These are phyloP conservation scores for Ministeria vibrans DNA, from an alignment of 78 protist genomes.

Conservation along the genomic window DNA sequence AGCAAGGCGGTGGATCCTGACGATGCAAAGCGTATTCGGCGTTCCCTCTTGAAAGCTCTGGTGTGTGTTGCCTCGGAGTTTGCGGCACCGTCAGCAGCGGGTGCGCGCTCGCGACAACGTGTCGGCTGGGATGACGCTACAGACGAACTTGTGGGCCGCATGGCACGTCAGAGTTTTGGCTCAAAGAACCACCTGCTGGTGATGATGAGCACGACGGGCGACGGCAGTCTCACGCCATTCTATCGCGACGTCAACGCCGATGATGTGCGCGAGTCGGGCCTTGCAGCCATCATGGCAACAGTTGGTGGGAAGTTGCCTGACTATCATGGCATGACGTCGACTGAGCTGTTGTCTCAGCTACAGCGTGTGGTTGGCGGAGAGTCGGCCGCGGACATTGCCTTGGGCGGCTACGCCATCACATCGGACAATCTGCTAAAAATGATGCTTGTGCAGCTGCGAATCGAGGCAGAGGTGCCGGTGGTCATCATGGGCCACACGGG, in stretches of 20 bases:
- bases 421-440: background rate
- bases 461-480: background rate
- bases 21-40: too few species aligned
- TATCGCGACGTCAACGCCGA: background rate
- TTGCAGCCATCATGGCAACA: too few species aligned
- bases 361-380: background rate
- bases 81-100: background rate
- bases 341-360: background rate
- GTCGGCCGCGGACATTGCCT: background rate
- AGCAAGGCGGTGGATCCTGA: background rate
- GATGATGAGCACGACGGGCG: background rate
- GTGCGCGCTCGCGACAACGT: background rate
- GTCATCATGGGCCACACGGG: conserved; percentile 69
- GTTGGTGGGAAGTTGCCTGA: too few species aligned
- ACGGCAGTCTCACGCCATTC: background rate
- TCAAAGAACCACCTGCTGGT: background rate
- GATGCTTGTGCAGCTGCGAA: background rate
- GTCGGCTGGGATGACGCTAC: background rate
- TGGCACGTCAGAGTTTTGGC: too few species aligned
- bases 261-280: background rate
- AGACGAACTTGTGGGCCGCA: too few species aligned
- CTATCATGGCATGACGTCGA: background rate
- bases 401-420: background rate
- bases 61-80: background rate
- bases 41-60: too few species aligned